Base-by-base conservation (phyloP, 139 green algal species). In the Micromonas commoda region DNA sequence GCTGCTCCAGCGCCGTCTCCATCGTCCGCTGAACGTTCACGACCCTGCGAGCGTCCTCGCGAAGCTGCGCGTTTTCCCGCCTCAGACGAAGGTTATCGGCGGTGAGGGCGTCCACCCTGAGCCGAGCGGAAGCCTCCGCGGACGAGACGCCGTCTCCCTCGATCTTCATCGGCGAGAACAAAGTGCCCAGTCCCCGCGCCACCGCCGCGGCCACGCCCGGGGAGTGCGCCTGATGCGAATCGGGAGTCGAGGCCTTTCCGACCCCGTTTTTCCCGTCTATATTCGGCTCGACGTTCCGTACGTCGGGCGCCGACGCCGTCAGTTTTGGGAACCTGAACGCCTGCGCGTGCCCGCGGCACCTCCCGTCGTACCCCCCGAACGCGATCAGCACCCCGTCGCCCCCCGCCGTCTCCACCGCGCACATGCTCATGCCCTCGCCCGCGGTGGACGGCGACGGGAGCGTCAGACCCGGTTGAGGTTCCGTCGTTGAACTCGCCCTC, bases 331-430 rank as follows among this genome's bases (percentile, higher is more conserved):
- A 35, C 6, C 38, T 23, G 1, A 63, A 75, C 23, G 53, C 37
- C 29, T 75, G 68, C 35, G 26, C 31, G 24, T 75, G 37, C 20
- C 53, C 35, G 21, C 33, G 37, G 3, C 19, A 37, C 1, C 19
- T 16, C 1, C 68, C 68, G 37, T 75, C 53, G 35, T 75, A 75
- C 31, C 68, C 68, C 2, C 68, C 68, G 38, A 75, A 75, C 35
- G 68, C 38, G 21, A 75, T 75, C 2, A 75, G 1, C 24, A 61
- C 68, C 23, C 19, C 37, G 1, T 75, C 68, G 24, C 68, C 68
- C 21, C 53, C 35, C 37, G 3, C 2, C 16, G 68, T 37, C 19
- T 39, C 33, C 21, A 75, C n/a, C 1, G 6, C 38, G 37, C 37
- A 60, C 68, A 29, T 4, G 2, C 21, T 61, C 68, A 75, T 75